A percentile compares a stretch with the other conserved stretches of the same genome.
These are phyloP conservation scores for Aspergillus melleus DNA, from an alignment of 2,329 filamentous ascomycete genomes.

Conservation along the genomic window DNA sequence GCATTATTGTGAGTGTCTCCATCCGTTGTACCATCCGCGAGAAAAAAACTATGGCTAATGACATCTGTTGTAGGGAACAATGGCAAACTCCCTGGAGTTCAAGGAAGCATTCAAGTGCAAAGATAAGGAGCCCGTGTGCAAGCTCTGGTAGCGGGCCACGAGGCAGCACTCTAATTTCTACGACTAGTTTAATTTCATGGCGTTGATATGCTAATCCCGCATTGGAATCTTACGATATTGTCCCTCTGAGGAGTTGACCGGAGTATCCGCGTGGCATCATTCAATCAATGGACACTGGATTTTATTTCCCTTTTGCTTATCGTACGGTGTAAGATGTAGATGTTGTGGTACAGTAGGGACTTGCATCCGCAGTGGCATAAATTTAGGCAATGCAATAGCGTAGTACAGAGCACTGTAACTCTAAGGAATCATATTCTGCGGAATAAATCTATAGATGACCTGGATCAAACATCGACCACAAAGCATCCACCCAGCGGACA, in stretches of 20 bases:
- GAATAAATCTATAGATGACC: too few relatives aligned
- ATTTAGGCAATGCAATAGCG: too few relatives aligned
- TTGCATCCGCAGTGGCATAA: not conserved
- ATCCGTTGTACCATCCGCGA: too few relatives aligned
- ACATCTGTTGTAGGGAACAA: constrained; percentile 50
- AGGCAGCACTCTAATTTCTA: not conserved
- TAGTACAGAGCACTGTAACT: too few relatives aligned
- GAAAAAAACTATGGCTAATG: constrained; percentile 5
- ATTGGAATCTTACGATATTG: not conserved
- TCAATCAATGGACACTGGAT: not conserved
- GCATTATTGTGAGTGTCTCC: constrained; percentile 48
- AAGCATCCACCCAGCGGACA: too few relatives aligned
- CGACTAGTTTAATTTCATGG: not conserved
- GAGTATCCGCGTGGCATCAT: not conserved
- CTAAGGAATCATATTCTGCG: too few relatives aligned
- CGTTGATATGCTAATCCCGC: not conserved
- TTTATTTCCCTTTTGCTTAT: not conserved
- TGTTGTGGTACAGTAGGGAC: not conserved
- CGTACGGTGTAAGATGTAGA: not conserved
- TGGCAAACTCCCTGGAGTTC: constrained; percentile 68
- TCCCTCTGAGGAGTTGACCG: not conserved
- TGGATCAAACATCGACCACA: too few relatives aligned
- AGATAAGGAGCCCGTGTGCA: constrained; percentile 65
- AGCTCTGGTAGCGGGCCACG: constrained; percentile 60
- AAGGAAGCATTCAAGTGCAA: constrained; percentile 67